These are phyloP conservation scores for Coemansia sp. DNA, from an alignment of 192 early-diverging fungal species.

Conservation along the genomic window DNA sequence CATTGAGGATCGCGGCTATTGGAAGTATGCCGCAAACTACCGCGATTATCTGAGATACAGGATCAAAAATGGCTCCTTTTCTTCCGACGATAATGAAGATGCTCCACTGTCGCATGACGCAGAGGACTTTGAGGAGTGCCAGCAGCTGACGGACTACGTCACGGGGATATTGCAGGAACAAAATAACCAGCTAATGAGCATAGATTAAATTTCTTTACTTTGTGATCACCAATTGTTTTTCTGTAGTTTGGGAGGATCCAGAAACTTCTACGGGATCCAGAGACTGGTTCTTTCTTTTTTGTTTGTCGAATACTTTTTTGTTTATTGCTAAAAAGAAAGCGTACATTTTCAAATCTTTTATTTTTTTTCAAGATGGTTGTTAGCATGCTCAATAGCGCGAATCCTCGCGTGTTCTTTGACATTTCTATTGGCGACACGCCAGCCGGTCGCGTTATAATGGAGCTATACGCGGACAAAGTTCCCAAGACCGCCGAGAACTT, in stretches of 20 bases:
- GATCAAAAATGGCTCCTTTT: conserved; percentile 19
- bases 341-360: neutral
- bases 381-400: conserved; percentile 44
- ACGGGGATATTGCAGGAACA: conserved; percentile 3
- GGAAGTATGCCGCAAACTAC: conserved; percentile 45
- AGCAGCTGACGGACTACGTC: conserved; percentile 10
- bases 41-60: conserved; percentile 42
- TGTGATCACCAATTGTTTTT: neutral
- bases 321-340: conserved; percentile 1
- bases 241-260: neutral
- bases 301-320: neutral
- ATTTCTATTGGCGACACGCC: conserved; percentile 52
- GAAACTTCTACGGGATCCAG: neutral
- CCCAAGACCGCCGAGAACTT: conserved; percentile 96
- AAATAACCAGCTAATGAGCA: neutral
- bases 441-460: conserved; percentile 60
- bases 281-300: neutral
- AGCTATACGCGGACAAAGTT: conserved; percentile 62
- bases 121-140: conserved; percentile 24
- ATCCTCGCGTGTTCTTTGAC: conserved; percentile 63
- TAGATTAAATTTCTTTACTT: neutral
- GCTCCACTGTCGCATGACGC: neutral
- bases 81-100: neutral
- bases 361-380: conserved; percentile 23
- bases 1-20: conserved; percentile 44